Conservation (phyloP, 2,329 filamentous ascomycete genomes). For the Scedosporium dehoogii region DNA sequence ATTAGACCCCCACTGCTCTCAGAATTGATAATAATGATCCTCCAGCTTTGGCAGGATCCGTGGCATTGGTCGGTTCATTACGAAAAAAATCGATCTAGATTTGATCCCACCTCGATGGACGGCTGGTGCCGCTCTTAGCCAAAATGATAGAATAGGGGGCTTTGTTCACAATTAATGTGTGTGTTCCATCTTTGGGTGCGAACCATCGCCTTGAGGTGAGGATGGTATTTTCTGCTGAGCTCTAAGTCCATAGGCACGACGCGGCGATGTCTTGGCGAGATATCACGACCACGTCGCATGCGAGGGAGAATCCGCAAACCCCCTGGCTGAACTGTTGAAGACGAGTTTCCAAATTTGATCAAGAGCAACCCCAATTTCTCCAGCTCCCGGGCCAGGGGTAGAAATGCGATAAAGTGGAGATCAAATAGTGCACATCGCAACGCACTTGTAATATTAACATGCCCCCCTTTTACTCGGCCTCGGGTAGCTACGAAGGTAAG, state of each 20-base stretch:
- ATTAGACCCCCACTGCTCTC: background rate
- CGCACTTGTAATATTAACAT: background rate
- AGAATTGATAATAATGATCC: background rate
- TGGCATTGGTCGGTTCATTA: background rate
- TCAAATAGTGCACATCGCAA: background rate
- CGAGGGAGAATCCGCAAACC: background rate
- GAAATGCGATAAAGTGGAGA: background rate
- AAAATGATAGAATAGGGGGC: background rate
- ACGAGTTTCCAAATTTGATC: background rate
- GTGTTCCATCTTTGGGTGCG: background rate
- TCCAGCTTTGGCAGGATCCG: background rate
- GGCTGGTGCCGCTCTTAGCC: background rate
- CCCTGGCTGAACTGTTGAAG: background rate
- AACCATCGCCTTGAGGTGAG: background rate
- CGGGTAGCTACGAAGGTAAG: too few species aligned
- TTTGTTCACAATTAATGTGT: background rate
- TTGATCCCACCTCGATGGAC: background rate
- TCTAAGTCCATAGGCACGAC: background rate
- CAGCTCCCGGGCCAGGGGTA: background rate
- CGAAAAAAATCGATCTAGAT: background rate
- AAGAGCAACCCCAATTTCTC: background rate
- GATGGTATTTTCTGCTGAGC: background rate
- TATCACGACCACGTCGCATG: background rate
- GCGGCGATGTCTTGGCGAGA: background rate
- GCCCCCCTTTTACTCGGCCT: background rate